Conservation (phyloP, 176 grass and related monocot species). For the Aegilops longissima region DNA sequence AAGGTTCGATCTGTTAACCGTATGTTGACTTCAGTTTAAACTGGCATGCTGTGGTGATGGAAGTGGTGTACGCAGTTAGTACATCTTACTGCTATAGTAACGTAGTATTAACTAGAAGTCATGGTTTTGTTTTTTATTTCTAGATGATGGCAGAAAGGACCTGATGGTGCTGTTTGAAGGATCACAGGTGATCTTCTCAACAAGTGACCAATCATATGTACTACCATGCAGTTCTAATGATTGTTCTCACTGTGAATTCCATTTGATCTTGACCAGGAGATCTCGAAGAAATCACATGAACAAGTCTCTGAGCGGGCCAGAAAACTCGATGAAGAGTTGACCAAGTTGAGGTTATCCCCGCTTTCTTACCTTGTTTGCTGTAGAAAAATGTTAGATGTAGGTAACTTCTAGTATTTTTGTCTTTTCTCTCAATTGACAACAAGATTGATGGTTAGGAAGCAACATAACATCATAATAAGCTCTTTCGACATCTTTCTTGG, state of each 20-base stretch:
- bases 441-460: not conserved
- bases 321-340: constrained; percentile 77
- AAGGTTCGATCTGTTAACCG: constrained; percentile 43
- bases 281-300: constrained; percentile 80
- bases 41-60: constrained; percentile 7
- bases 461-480: not conserved
- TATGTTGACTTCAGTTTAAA: not conserved
- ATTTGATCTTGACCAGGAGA: constrained; percentile 36
- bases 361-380: not conserved
- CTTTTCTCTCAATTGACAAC: constrained; percentile 14
- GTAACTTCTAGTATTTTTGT: constrained; percentile 13
- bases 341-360: constrained; percentile 58
- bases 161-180: constrained; percentile 85
- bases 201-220: constrained; percentile 8
- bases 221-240: constrained; percentile 10
- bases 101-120: constrained; percentile 17
- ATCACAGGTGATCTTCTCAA: constrained; percentile 66
- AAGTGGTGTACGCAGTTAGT: constrained; percentile 7
- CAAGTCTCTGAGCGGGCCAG: constrained; percentile 73
- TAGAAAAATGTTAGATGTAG: not conserved
- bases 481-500: not conserved
- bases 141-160: constrained; percentile 72
- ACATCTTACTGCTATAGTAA: constrained; percentile 11
- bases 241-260: constrained; percentile 23
- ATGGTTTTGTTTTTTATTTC: constrained; percentile 27